Evolutionary conservation across 2,329 filamentous ascomycete species (phyloP).

Genomic region (Zymoseptoria tritici): DNA sequence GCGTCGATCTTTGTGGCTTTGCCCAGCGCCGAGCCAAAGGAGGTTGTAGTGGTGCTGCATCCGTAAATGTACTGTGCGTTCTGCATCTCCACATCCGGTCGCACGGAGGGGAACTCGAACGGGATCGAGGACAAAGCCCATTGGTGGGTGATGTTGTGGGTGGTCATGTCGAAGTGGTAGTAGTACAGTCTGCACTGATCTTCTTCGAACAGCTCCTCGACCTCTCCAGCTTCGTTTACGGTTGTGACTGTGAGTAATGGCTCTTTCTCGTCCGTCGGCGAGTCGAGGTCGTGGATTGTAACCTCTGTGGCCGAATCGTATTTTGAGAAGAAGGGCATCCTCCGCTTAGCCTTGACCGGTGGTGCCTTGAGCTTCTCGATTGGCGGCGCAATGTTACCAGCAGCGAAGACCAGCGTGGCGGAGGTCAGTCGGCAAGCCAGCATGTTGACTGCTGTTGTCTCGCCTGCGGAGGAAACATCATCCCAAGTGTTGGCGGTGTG

Average conservation of each 20-base stretch:
- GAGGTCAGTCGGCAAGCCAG: conserved; percentile 61
- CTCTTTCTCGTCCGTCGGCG: conserved; percentile 23
- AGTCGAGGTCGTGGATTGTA: conserved; percentile 24
- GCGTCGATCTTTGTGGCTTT: conserved; percentile 60
- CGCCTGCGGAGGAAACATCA: conserved; percentile 28
- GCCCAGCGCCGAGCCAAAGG: conserved; percentile 54
- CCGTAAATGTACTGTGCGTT: conserved; percentile 58
- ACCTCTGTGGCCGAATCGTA: conserved; percentile 32
- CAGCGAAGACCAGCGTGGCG: conserved; percentile 56
- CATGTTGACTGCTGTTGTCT: conserved; percentile 49
- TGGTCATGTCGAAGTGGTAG: conserved; percentile 51
- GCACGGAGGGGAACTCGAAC: conserved; percentile 60
- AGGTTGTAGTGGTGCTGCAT: conserved; percentile 52
- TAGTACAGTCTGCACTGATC: conserved; percentile 65
- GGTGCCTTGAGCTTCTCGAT: conserved; percentile 11
- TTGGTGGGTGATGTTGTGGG: conserved; percentile 47
- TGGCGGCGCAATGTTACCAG: conserved; percentile 55
- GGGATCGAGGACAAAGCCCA: conserved; percentile 59
- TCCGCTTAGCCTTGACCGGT: conserved; percentile 27
- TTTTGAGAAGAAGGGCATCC: conserved; percentile 42
- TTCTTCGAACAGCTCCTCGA: conserved; percentile 40
- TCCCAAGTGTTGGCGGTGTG: conserved; percentile 69
- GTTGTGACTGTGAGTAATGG: conserved; percentile 17
- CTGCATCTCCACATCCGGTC: conserved; percentile 49
- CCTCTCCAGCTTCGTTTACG: conserved; percentile 2